phyloP scores from a whole-genome alignment of 208 protist genomes.

The Kentomonas sorsogonicus region DNA sequence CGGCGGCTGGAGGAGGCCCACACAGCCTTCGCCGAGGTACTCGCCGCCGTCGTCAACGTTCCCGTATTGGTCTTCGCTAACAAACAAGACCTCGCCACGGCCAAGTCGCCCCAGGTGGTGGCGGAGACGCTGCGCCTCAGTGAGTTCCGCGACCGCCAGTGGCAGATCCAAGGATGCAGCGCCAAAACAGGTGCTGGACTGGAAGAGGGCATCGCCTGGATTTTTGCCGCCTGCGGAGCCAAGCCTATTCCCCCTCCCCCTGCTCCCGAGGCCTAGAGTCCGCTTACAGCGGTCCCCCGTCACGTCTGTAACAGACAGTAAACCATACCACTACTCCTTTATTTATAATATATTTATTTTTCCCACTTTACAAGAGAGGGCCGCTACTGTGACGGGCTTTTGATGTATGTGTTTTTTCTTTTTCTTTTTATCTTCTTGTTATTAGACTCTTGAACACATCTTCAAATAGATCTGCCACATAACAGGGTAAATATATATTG shows the following conservation, averaged over 20 bases:
- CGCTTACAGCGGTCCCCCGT: too few relatives aligned
- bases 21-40: slow-evolving; percentile 89
- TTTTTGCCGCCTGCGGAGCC: slow-evolving; percentile 54
- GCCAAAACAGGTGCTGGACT: slow-evolving; percentile 92
- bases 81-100: slow-evolving; percentile 98
- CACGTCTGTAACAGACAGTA: too few relatives aligned
- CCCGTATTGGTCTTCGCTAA: slow-evolving; percentile 99
- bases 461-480: too few relatives aligned
- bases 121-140: slow-evolving; percentile 76
- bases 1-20: slow-evolving; percentile 89
- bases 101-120: slow-evolving; percentile 72
- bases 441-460: too few relatives aligned
- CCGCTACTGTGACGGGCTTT: neutral
- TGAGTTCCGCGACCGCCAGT: slow-evolving; percentile 90
- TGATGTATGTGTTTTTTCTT: neutral
- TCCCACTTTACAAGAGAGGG: neutral
- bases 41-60: slow-evolving; percentile 93
- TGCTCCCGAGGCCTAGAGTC: too few relatives aligned
- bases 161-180: slow-evolving; percentile 96
- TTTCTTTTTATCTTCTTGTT: slow-evolving; percentile 4
- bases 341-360: neutral
- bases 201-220: slow-evolving; percentile 91
- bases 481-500: too few relatives aligned
- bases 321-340: neutral
- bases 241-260: neutral